Base-by-base conservation (phyloP, 352 stramenopile genomes). In the Globisporangium irregulare region DNA sequence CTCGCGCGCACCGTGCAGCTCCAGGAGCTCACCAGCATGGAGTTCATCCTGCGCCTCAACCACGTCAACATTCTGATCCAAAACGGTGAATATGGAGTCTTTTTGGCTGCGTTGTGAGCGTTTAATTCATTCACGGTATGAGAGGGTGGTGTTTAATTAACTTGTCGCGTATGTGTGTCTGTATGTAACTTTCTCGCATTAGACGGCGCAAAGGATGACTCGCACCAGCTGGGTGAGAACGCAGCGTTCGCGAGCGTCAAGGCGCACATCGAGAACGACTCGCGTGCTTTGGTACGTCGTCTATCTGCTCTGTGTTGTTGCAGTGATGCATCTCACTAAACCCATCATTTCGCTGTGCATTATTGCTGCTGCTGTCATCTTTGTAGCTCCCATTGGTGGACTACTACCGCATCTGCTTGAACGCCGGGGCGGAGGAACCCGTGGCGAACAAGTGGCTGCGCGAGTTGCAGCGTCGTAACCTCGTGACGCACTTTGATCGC, bases 391-490 rank as follows among this genome's bases (percentile, higher is more conserved):
- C 86, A 9, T 59, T 94, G 51, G 59, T 67, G 22, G 84, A 94
- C 66, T 94, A 82, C 65, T 94, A 92, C 68, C 59, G 76, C 57
- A 87, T 92, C 67, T 94, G 86, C 62, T 75, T 89, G 29, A 87
- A 87, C 57, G 83, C 80, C 0, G 84, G 86, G 8, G 84, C 81
- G 1, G 86, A 93, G 48, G 76, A 92, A 66, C 72, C 74, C 0
- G 82, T 91, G 34, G 85, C 84, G 38, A 87, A 86, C 67, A 92
- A 90, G 68, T 94, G 86, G 86, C 71, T 94, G 6, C 71, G 82
- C 27, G 85, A 92, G 59, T 68, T 94, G 60, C 84, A 94, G 64
- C 82, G 85, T 50, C 82, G 86, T 22, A 91, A 93, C 57, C 63
- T 94, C 9, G 80, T 87, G 50, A 79, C 90, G 65, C 82, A 94